A percentile compares a stretch with the other conserved stretches of the same genome.
phyloP scores from a whole-genome alignment of 2,329 filamentous ascomycete genomes.

The Ophiostoma himal-ulmi region DNA sequence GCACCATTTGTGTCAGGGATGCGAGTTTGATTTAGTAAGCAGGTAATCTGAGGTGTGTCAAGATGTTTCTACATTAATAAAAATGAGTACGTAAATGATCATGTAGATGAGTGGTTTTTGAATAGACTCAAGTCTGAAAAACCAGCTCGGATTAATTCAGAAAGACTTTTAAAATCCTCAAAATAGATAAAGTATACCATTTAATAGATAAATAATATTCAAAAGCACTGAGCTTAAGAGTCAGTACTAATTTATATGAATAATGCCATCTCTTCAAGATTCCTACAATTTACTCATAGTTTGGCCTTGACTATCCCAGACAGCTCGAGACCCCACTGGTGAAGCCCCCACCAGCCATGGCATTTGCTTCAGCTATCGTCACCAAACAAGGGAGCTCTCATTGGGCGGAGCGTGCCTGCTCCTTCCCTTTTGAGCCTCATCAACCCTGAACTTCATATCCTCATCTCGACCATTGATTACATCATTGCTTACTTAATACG shows the following conservation, averaged over 20 bases:
- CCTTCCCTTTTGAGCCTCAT: conserved; percentile 8
- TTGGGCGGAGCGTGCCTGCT: neutral
- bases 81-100: too few species aligned
- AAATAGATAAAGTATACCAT: neutral
- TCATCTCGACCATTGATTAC: neutral
- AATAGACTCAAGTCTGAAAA: neutral
- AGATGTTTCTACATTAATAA: neutral
- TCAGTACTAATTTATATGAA: neutral
- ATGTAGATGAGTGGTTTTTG: too few species aligned
- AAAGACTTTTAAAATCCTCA: neutral
- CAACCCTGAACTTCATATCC: neutral
- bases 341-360: neutral
- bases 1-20: neutral
- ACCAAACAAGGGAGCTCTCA: neutral
- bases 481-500: neutral
- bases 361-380: neutral
- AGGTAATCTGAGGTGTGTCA: neutral
- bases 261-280: too few species aligned
- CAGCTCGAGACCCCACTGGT: neutral
- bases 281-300: too few species aligned
- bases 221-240: neutral
- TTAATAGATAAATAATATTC: too few species aligned
- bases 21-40: neutral
- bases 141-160: neutral
- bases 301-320: too few species aligned